A percentile compares a stretch with the other conserved stretches of the same genome.
phyloP scores from a whole-genome alignment of 805 yeast species.

The Candida ipomoeae region DNA sequence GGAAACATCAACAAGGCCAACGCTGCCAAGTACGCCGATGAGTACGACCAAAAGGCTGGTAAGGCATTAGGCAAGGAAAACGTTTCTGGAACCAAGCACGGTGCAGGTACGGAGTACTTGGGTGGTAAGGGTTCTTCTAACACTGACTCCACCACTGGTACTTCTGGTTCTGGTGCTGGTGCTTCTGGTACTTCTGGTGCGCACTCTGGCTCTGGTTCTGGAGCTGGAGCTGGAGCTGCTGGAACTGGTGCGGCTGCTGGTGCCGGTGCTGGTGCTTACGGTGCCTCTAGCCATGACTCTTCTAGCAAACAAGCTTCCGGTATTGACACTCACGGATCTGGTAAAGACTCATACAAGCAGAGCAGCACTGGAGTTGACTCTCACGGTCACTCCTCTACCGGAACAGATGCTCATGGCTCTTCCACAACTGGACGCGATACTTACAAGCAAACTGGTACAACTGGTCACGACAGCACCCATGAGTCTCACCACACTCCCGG shows the following conservation, averaged over 20 bases:
- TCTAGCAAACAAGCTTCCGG: neutral
- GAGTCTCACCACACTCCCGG: constrained; percentile 8
- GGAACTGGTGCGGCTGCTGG: neutral
- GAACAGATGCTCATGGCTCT: constrained; percentile 5
- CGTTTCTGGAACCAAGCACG: constrained; percentile 21
- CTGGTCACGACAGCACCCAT: neutral
- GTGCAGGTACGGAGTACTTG: constrained; percentile 27
- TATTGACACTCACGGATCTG: constrained; percentile 16
- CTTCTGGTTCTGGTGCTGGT: constrained; percentile 5
- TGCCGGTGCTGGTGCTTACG: neutral
- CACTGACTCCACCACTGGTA: neutral
- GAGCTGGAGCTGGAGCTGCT: constrained; percentile 1
- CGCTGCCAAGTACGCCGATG: constrained; percentile 26
- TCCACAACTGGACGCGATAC: constrained; percentile 5
- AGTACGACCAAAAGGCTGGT: constrained; percentile 25
- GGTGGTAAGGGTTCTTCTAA: constrained; percentile 8
- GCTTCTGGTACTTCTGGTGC: neutral
- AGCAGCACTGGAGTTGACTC: constrained; percentile 11
- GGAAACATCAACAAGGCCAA: constrained; percentile 27
- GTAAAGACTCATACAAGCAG: constrained; percentile 15
- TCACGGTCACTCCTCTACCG: constrained; percentile 14
- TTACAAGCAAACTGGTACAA: neutral
- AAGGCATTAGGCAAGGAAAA: constrained; percentile 12
- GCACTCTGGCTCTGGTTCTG: constrained; percentile 8
- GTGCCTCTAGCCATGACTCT: neutral